Conservation (phyloP, 2,329 filamentous ascomycete genomes). For the Dactylellina parvicollis region DNA sequence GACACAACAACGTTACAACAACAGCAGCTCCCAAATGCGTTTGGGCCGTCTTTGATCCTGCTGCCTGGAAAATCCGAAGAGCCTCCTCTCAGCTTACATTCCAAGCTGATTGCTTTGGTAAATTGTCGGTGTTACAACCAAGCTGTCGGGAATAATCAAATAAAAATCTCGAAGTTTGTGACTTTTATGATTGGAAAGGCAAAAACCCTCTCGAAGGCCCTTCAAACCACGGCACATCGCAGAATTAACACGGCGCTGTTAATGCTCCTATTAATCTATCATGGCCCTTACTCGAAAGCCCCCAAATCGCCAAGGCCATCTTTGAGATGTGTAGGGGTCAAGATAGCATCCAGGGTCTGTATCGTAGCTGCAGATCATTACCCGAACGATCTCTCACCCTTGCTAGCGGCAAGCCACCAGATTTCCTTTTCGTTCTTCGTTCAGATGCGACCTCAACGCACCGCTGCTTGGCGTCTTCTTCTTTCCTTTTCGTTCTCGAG, state of each 20-base stretch:
- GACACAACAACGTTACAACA: too few species aligned
- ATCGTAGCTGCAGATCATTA: constrained; percentile 54
- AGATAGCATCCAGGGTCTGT: constrained; percentile 39
- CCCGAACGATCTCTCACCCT: constrained; percentile 33
- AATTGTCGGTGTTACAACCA: background rate
- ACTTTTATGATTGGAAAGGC: background rate
- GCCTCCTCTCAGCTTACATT: constrained; percentile 7
- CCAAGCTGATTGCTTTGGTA: background rate
- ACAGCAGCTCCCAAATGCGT: background rate
- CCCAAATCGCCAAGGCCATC: constrained; percentile 23
- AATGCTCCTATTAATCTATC: constrained; percentile 42
- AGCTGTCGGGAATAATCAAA: background rate
- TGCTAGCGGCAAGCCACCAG: constrained; percentile 54
- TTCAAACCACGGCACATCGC: constrained; percentile 49
- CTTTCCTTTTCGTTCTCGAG: background rate
- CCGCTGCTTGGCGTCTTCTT: background rate
- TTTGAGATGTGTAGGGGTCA: constrained; percentile 43
- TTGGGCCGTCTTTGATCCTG: constrained; percentile 43
- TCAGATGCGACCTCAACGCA: constrained; percentile 5
- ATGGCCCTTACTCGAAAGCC: constrained; percentile 10
- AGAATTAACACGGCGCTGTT: constrained; percentile 46
- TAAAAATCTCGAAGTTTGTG: background rate
- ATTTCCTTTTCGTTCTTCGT: constrained; percentile 32
- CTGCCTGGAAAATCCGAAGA: constrained; percentile 29
- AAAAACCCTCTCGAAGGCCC: constrained; percentile 5